Percentiles rank a stretch among this genome's conserved stretches.
phyloP scores from a whole-genome alignment of 108 stramenopile genomes.

The Cyclotella choctawhatcheeana region DNA sequence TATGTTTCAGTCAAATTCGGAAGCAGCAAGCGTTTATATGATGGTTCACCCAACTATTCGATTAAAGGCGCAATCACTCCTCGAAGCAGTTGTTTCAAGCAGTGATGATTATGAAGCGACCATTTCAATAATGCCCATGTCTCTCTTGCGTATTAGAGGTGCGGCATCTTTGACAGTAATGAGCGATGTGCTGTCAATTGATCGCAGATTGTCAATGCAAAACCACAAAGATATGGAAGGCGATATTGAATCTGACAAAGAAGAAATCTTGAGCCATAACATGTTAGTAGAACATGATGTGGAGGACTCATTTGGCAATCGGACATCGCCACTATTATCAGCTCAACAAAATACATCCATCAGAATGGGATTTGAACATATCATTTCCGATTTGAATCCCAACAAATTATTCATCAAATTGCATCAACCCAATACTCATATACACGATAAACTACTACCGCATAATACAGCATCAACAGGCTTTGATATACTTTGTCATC shows the following conservation, averaged over 20 bases:
- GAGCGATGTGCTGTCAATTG: slow-evolving; percentile 16
- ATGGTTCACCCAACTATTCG: slow-evolving; percentile 49
- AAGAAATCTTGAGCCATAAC: slow-evolving; percentile 15
- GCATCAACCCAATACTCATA: slow-evolving; percentile 38
- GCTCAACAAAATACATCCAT: background rate
- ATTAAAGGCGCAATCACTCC: slow-evolving; percentile 11
- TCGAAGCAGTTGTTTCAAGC: slow-evolving; percentile 11
- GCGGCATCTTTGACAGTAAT: slow-evolving; percentile 18
- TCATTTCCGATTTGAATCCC: slow-evolving; percentile 2
- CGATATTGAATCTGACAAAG: background rate
- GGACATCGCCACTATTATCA: slow-evolving; percentile 1
- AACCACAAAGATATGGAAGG: background rate
- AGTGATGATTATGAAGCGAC: background rate
- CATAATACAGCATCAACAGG: slow-evolving; percentile 64
- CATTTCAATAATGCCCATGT: slow-evolving; percentile 33
- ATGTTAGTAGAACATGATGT: slow-evolving; percentile 25
- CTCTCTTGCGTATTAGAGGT: slow-evolving; percentile 44
- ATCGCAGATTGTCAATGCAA: background rate
- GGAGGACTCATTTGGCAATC: background rate
- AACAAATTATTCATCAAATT: slow-evolving; percentile 33
- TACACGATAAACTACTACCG: slow-evolving; percentile 37
- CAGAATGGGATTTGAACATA: background rate
- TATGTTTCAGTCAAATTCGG: slow-evolving; percentile 21
- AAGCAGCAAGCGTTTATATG: slow-evolving; percentile 18
- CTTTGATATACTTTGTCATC: slow-evolving; percentile 71